Conservation (phyloP, 2,329 filamentous ascomycete genomes). For the Cadophora sp. region DNA sequence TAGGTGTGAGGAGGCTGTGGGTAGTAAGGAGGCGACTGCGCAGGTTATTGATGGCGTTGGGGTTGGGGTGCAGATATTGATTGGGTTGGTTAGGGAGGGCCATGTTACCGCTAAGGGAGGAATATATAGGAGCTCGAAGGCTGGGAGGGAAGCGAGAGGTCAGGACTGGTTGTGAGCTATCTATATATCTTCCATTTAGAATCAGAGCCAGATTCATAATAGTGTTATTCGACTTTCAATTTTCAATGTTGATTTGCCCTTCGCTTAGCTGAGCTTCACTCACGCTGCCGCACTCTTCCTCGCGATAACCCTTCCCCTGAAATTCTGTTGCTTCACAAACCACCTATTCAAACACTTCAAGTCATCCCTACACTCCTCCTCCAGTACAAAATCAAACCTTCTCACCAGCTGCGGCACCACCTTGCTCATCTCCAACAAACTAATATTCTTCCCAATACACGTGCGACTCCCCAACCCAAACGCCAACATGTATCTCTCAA, state of each 20-base stretch:
- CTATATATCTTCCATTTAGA: neutral
- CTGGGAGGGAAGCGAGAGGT: conserved; percentile 48
- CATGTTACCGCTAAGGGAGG: conserved; percentile 53
- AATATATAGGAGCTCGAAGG: conserved; percentile 49
- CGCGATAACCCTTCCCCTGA: conserved; percentile 32
- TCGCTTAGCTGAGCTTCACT: neutral
- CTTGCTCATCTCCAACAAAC: conserved; percentile 52
- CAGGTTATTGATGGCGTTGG: conserved; percentile 59
- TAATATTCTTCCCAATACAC: conserved; percentile 53
- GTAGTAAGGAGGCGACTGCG: conserved; percentile 47
- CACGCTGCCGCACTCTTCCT: conserved; percentile 2
- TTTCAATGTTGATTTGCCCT: neutral
- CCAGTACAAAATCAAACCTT: conserved; percentile 41
- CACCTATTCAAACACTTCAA: conserved; percentile 37
- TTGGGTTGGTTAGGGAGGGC: conserved; percentile 53
- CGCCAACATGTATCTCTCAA: conserved; percentile 51
- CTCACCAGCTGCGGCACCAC: conserved; percentile 48
- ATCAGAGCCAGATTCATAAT: neutral
- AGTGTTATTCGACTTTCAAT: neutral
- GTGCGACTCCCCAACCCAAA: conserved; percentile 52
- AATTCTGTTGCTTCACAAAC: conserved; percentile 42
- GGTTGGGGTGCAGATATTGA: conserved; percentile 53
- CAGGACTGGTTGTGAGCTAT: conserved; percentile 49
- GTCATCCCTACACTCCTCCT: conserved; percentile 26
- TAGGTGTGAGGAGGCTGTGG: conserved; percentile 55